Percentiles rank a stretch among this genome's conserved stretches.
Conservation (phyloP, 1,139 yeast species). For the Lodderomyces elongisporus region DNA sequence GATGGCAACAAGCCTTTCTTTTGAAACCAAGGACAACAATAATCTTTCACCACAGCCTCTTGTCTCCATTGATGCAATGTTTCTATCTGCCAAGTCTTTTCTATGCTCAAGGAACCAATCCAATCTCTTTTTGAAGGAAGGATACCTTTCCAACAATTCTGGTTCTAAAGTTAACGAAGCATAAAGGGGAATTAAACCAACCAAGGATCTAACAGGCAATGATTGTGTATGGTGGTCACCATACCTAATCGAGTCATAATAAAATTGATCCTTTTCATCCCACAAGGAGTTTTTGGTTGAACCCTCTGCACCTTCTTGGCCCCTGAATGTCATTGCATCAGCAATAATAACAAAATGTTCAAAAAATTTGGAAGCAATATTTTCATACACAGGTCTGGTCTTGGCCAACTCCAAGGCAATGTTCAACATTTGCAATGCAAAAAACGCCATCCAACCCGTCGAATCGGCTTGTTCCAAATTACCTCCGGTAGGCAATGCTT, state of each 20-base stretch:
- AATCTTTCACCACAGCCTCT: slow-evolving; percentile 87
- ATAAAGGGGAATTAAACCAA: slow-evolving; percentile 88
- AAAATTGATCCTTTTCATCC: slow-evolving; percentile 88
- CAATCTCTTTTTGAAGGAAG: slow-evolving; percentile 78
- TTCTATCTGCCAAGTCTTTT: slow-evolving; percentile 70
- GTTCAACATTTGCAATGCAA: slow-evolving; percentile 85
- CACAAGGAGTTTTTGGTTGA: slow-evolving; percentile 67
- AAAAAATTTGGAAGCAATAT: slow-evolving; percentile 91
- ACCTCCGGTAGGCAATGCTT: slow-evolving; percentile 93
- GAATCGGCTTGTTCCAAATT: slow-evolving; percentile 91
- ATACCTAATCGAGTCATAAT: slow-evolving; percentile 89
- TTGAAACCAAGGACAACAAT: slow-evolving; percentile 74
- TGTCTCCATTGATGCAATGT: slow-evolving; percentile 81
- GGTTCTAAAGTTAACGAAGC: slow-evolving; percentile 91
- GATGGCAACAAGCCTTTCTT: slow-evolving; percentile 74
- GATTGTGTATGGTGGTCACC: slow-evolving; percentile 68
- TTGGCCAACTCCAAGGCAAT: slow-evolving; percentile 87
- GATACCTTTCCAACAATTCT: slow-evolving; percentile 71
- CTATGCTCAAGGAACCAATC: slow-evolving; percentile 83
- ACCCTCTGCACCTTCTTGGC: slow-evolving; percentile 41
- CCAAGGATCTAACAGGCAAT: slow-evolving; percentile 84
- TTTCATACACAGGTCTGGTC: slow-evolving; percentile 83
- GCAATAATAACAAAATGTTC: slow-evolving; percentile 91
- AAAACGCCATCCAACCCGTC: slow-evolving; percentile 99
- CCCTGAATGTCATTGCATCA: slow-evolving; percentile 86